Conservation (phyloP, 768 basidiomycete species). For the Tubosaeta sp. region DNA sequence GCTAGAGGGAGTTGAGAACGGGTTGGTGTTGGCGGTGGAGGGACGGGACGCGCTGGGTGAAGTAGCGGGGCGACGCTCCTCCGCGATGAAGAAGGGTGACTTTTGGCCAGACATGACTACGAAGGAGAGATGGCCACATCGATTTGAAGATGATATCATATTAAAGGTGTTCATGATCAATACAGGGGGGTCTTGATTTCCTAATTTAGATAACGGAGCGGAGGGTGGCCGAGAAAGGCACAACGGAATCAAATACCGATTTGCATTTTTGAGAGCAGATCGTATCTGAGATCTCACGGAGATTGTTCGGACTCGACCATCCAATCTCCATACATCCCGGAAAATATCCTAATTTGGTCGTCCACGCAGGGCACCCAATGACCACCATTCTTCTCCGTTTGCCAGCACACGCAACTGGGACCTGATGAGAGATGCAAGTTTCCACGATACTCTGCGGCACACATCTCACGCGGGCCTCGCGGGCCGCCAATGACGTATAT, state of each 20-base stretch:
- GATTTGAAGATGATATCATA: not conserved
- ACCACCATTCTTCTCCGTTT: not conserved
- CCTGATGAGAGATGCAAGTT: not conserved
- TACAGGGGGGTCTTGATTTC: slow-evolving; percentile 2
- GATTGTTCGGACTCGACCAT: slow-evolving; percentile 12
- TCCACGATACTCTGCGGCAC: no score
- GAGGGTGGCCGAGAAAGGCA: not conserved
- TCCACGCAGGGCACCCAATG: not conserved
- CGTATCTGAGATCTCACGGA: slow-evolving; percentile 26
- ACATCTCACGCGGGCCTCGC: no score
- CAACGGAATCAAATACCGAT: slow-evolving; percentile 14
- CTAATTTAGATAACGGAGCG: not conserved
- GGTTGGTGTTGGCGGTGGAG: slow-evolving; percentile 34
- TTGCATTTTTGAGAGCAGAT: slow-evolving; percentile 19
- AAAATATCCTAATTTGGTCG: not conserved
- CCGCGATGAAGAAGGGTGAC: slow-evolving; percentile 21
- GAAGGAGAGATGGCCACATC: slow-evolving; percentile 19
- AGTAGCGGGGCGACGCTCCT: not conserved
- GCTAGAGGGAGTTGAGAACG: slow-evolving; percentile 52
- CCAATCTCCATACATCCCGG: slow-evolving; percentile 13
- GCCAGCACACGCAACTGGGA: not conserved
- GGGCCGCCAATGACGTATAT: not conserved
- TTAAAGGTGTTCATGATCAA: not conserved
- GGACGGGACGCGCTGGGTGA: slow-evolving; percentile 11
- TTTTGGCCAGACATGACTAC: not conserved